Percentiles rank a stretch among this genome's conserved stretches.
These are phyloP conservation scores for Pharus latifolius DNA, from an alignment of 176 grass and related monocot species.

Conservation along the genomic window DNA sequence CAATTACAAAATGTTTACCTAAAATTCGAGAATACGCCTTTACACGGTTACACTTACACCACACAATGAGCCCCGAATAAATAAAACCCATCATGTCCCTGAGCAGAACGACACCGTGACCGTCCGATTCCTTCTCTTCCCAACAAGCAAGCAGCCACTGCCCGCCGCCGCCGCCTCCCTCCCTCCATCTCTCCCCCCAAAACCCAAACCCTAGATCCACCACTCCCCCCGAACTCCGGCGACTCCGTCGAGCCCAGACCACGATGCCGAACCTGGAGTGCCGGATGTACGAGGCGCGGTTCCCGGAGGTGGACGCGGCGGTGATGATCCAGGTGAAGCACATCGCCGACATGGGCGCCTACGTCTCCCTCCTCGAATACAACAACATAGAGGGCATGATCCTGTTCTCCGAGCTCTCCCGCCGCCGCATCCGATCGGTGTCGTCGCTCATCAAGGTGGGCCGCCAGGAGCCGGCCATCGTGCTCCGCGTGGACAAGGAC, in stretches of 20 bases:
- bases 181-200: slow-evolving; percentile 4
- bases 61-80: too few relatives aligned
- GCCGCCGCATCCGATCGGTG: slow-evolving; percentile 80
- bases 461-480: slow-evolving; percentile 94
- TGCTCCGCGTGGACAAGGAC: slow-evolving; percentile 88
- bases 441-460: slow-evolving; percentile 95
- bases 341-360: slow-evolving; percentile 93
- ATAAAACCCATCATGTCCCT: too few relatives aligned
- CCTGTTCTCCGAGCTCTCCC: slow-evolving; percentile 94
- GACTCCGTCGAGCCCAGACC: neutral
- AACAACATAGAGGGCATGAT: slow-evolving; percentile 99
- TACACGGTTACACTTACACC: too few relatives aligned
- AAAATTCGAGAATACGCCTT: too few relatives aligned
- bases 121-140: slow-evolving; percentile 1
- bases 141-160: neutral
- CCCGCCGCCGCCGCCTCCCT: neutral
- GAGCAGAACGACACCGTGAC: too few relatives aligned
- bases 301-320: slow-evolving; percentile 83
- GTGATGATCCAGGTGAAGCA: slow-evolving; percentile 98
- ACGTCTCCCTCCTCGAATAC: slow-evolving; percentile 89
- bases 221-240: neutral
- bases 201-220: slow-evolving; percentile 42
- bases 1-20: too few relatives aligned
- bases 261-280: slow-evolving; percentile 73
- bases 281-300: slow-evolving; percentile 77